phyloP scores from a whole-genome alignment of 225 moss, liverwort and hornwort species.

The Neckera pumila region DNA sequence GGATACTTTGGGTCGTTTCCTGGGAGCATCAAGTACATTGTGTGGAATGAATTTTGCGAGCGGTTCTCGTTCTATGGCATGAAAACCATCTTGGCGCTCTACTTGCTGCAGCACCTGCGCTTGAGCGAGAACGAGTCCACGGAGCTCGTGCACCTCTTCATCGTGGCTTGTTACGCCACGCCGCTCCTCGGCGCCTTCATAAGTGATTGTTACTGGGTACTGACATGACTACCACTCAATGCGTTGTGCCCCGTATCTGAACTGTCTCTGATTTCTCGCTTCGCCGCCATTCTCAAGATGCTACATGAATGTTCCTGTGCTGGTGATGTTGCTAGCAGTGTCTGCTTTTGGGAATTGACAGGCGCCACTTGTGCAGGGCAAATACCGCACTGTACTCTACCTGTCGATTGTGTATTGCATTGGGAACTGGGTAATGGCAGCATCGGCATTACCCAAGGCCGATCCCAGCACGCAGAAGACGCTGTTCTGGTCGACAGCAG shows the following conservation, averaged over 20 bases:
- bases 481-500: conserved; percentile 46
- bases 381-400: conserved; percentile 68
- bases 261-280: background rate
- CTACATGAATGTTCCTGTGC: background rate
- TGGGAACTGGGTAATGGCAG: conserved; percentile 69
- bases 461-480: conserved; percentile 21
- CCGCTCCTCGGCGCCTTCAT: conserved; percentile 78
- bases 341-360: background rate
- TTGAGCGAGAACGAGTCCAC: conserved; percentile 63
- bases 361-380: conserved; percentile 38
- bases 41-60: conserved; percentile 95
- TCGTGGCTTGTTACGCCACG: conserved; percentile 62
- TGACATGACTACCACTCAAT: background rate
- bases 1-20: conserved; percentile 23
- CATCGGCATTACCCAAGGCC: conserved; percentile 49
- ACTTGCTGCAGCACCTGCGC: conserved; percentile 46
- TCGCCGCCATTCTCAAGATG: background rate
- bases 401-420: conserved; percentile 61
- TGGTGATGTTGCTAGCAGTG: background rate
- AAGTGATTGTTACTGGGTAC: conserved; percentile 70
- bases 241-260: background rate
- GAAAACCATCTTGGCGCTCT: conserved; percentile 79
- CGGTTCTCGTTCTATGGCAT: conserved; percentile 85
- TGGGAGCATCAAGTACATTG: conserved; percentile 63
- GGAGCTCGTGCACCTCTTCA: conserved; percentile 78